Conservation (phyloP, 2,329 filamentous ascomycete genomes). For the Aspergillus fischeri region DNA sequence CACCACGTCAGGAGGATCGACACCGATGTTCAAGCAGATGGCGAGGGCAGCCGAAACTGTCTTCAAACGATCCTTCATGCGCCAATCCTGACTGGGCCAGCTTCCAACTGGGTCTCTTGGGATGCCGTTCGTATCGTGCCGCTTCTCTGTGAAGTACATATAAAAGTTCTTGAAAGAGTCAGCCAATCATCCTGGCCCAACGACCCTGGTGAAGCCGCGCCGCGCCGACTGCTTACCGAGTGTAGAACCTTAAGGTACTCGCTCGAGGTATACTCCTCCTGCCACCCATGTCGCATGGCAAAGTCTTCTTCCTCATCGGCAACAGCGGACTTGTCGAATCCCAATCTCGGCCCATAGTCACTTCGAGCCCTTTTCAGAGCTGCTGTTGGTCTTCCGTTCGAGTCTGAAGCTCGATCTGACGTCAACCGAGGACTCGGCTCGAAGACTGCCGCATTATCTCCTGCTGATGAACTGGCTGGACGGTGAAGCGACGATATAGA, state of each 20-base stretch:
- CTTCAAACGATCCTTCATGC: slow-evolving; percentile 93
- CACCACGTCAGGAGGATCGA: slow-evolving; percentile 94
- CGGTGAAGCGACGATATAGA: slow-evolving; percentile 18
- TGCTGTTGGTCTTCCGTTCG: slow-evolving; percentile 31
- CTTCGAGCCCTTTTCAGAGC: slow-evolving; percentile 49
- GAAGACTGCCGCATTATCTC: slow-evolving; percentile 22
- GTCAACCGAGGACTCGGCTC: slow-evolving; percentile 23
- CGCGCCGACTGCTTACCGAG: slow-evolving; percentile 55
- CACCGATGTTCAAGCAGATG: slow-evolving; percentile 93
- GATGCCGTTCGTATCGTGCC: slow-evolving; percentile 89
- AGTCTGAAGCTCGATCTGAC: slow-evolving; percentile 29
- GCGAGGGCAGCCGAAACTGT: slow-evolving; percentile 93
- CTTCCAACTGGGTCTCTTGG: slow-evolving; percentile 58
- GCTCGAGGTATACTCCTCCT: slow-evolving; percentile 85
- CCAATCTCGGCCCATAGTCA: slow-evolving; percentile 47
- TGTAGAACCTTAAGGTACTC: slow-evolving; percentile 82
- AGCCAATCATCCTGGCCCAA: slow-evolving; percentile 1
- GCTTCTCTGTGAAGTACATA: slow-evolving; percentile 99
- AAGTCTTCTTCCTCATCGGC: slow-evolving; percentile 50
- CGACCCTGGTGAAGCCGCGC: not conserved
- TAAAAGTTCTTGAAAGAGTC: slow-evolving; percentile 75
- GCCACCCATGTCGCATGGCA: slow-evolving; percentile 77
- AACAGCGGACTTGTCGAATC: slow-evolving; percentile 25
- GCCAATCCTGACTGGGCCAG: slow-evolving; percentile 79
- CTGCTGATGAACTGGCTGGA: slow-evolving; percentile 31